Evolutionary conservation across 1,139 yeast genomes (phyloP), one percentile per base, ranked within the genome.

Genomic region (Debaryomycetaceae sp.): DNA sequence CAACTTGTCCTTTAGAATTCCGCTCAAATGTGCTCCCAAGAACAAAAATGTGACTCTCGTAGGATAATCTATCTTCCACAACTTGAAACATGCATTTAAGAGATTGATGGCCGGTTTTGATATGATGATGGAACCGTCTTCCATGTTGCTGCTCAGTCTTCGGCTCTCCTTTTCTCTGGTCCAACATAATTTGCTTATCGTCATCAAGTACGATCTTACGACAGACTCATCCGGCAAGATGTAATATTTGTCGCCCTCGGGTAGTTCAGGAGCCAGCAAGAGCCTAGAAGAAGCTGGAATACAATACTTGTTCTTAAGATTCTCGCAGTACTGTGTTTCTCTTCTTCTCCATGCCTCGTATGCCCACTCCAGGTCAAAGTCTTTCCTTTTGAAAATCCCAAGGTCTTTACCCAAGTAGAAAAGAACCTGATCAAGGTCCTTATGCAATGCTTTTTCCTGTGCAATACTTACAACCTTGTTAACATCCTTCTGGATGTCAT

Each of bases 61-160:
- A 0, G 81, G 68, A 6, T 62, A 60, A 46, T 78, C 78, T 5
- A 86, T 61, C 48, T 87, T 66, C 95, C 95, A 87, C 40, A 80
- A 68, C 40, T 68, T 72, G 5, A 82, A 69, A 46, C 81, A 78
- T 17, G 71, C 64, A 7, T 60, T 63, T 9, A 81, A 57, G 23
- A 82, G 63, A 43, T 66, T 73, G 24, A 60, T 54, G 3, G 76
- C 68, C 24, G 70, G 63, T 57, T 79, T 73, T 39, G 66, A 66
- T 40, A 67, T 63, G 3, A 23, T 9, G 7, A 54, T 62, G 38
- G 41, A 55, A 49, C 23, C 53, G 37, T 38, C 55, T 54, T 45
- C 66, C 63, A 37, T 37, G 4, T 41, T 47, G 2, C 45, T 47
- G 22, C 24, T 37, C n/a, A 52, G 50, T 23, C 50, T 42, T 8